Percentiles rank a stretch among this genome's conserved stretches.
Evolutionary conservation across 1,139 yeast genomes (phyloP).

Genomic region (Suhomyces panamericanus): DNA sequence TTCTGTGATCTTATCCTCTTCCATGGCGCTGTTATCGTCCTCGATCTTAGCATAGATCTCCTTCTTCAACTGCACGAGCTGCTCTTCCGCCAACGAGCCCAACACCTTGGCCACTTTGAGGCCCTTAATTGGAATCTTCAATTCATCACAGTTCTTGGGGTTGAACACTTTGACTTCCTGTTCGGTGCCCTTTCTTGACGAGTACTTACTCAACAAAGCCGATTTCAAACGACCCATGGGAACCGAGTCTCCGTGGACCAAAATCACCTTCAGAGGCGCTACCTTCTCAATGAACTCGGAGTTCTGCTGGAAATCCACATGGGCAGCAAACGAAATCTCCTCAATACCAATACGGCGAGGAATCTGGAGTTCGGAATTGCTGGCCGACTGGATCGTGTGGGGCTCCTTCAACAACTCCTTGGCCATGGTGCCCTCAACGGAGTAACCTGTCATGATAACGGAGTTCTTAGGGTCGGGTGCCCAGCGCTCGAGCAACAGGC

Average conservation of each 20-base stretch:
- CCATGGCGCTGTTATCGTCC: conserved; percentile 19
- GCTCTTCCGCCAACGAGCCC: conserved; percentile 69
- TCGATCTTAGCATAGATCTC: conserved; percentile 28
- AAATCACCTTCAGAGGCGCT: conserved; percentile 76
- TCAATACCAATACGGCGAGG: conserved; percentile 90
- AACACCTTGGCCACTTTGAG: conserved; percentile 82
- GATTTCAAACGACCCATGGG: conserved; percentile 98
- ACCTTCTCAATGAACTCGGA: conserved; percentile 86
- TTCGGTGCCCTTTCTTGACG: conserved; percentile 79
- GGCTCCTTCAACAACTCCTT: conserved; percentile 88
- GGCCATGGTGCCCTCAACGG: conserved; percentile 98
- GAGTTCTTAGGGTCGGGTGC: conserved; percentile 94
- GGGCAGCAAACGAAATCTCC: conserved; percentile 97
- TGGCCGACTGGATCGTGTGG: conserved; percentile 74
- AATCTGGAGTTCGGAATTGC: conserved; percentile 76
- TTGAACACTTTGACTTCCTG: conserved; percentile 90
- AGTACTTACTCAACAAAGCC: conserved; percentile 84
- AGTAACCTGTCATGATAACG: conserved; percentile 89
- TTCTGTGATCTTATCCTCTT: conserved; percentile 15
- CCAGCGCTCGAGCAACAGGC: conserved; percentile 92
- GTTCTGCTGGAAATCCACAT: conserved; percentile 94
- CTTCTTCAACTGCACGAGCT: conserved; percentile 34
- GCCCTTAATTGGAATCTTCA: conserved; percentile 77
- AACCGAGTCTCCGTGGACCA: conserved; percentile 97
- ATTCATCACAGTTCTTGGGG: conserved; percentile 87